Evolutionary conservation across 2,329 filamentous ascomycete genomes (phyloP), one percentile per base, ranked within the genome.

Genomic region (Phoma sp.): DNA sequence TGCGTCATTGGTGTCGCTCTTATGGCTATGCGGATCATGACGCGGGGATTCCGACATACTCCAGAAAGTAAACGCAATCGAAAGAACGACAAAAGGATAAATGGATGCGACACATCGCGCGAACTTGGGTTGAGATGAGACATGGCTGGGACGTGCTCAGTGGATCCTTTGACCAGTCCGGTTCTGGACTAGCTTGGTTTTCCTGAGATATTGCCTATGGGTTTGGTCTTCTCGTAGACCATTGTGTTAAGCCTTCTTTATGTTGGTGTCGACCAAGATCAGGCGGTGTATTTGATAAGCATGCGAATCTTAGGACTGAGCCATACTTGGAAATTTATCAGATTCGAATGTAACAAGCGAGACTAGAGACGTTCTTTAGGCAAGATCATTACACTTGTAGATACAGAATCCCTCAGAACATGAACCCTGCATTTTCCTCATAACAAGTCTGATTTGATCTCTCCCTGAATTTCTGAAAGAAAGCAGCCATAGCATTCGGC

Each of bases 1-100:
- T 25, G 47, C 38, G 32, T 63, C 48, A 47, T 57, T 27, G 25
- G 39, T 14, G 18, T 57, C 60, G 37, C 59, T 46, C 29, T 62
- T 38, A 30, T 45, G 47, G 32, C 8, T 42, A 14, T 7, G 11
- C 8, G 41, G 25, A 8, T 42, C 41, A 22, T 23, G 18, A 30
- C 18, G 33, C 24, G 30, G 11, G 37, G 29, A 23, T 4, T 33
- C 18, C 10, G 45, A 41, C 49, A 52, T 57, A 11, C n/a, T 48
- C 32, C 22, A 11, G 11, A 4, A 2, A 32, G 25, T n/a, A 3
- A 18, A 22, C 4, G 13, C 22, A 25, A n/a, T 7, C 7, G 7
- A 7, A 7, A 42, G 22, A 11, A 7, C 18, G 29, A 37, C 4
- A 29, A 36, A n/a, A 23, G 13, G 40, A 13, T 33, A 45, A 33